Conservation (phyloP, 108 stramenopile genomes). For the Stephanodiscus minutulus region DNA sequence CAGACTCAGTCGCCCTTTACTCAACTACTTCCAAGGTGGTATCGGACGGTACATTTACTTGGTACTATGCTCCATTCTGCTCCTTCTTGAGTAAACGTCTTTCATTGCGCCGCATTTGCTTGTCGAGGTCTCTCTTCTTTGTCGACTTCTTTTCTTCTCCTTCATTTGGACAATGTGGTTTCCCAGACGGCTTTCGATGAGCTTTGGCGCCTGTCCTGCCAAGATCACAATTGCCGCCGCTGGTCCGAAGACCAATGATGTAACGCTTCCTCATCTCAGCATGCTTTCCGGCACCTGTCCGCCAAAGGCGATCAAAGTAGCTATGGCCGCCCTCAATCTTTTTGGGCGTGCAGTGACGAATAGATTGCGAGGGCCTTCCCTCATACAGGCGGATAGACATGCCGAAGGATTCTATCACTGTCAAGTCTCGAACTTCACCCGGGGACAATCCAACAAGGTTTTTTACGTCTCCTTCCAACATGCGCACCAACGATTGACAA, state of each 20-base stretch:
- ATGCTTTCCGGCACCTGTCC: conserved; percentile 78
- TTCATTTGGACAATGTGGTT: background rate
- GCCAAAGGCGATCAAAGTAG: conserved; percentile 89
- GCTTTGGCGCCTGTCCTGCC: background rate
- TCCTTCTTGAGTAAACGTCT: conserved; percentile 45
- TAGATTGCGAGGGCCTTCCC: conserved; percentile 64
- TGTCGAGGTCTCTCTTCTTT: conserved; percentile 40
- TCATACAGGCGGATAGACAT: conserved; percentile 53
- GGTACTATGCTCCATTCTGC: conserved; percentile 12
- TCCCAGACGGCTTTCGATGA: background rate
- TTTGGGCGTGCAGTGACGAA: conserved; percentile 56
- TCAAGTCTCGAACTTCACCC: conserved; percentile 30
- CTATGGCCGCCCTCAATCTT: conserved; percentile 49
- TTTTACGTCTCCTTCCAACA: conserved; percentile 34
- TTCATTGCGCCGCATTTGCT: conserved; percentile 48
- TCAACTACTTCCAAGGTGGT: no score
- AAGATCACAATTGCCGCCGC: background rate
- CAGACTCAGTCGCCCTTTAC: no score
- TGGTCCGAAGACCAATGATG: conserved; percentile 48
- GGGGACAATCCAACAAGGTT: conserved; percentile 23
- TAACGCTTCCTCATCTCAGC: conserved; percentile 67
- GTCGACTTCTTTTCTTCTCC: conserved; percentile 22
- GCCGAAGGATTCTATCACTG: conserved; percentile 28
- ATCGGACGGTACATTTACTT: no score
- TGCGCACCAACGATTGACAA: conserved; percentile 58